These are phyloP conservation scores for Circinella umbellata DNA, from an alignment of 371 early-diverging fungal genomes.

Conservation along the genomic window DNA sequence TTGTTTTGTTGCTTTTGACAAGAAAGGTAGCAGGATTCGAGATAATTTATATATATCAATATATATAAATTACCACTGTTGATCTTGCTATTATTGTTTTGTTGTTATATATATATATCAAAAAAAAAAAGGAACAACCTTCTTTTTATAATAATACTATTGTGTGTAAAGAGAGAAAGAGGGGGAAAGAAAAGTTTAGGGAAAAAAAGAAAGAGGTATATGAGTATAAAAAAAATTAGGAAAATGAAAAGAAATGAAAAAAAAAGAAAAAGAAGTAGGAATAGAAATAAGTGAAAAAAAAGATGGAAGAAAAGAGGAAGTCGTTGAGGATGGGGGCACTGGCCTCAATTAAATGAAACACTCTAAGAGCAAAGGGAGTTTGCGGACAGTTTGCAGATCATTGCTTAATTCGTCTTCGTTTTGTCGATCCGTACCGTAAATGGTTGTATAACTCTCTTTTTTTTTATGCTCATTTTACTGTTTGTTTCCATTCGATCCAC, in stretches of 20 bases:
- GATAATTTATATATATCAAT: no score
- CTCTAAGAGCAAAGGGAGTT: neutral
- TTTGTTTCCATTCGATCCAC: no score
- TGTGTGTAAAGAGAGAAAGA: conserved; percentile 3
- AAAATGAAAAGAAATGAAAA: conserved; percentile 10
- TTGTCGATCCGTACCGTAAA: conserved; percentile 1
- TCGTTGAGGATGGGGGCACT: neutral
- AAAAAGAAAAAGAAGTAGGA: conserved; percentile 7
- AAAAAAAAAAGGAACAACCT: neutral
- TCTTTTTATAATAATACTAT: neutral
- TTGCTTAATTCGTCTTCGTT: conserved; percentile 5
- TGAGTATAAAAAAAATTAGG: neutral
- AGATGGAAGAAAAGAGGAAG: no score
- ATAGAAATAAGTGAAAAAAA: neutral
- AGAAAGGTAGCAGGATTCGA: neutral
- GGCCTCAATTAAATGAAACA: conserved; percentile 11
- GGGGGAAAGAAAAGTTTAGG: neutral
- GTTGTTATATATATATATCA: no score
- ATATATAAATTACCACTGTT: no score
- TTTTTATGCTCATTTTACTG: neutral
- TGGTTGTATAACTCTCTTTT: neutral
- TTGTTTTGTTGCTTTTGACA: conserved; percentile 3
- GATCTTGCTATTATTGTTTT: no score
- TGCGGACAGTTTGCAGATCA: conserved; percentile 2
- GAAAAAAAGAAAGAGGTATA: conserved; percentile 12